Evolutionary conservation across 2,329 filamentous ascomycete species (phyloP), one percentile per base, ranked within the genome.

Genomic region (Emericellopsis cladophorae): DNA sequence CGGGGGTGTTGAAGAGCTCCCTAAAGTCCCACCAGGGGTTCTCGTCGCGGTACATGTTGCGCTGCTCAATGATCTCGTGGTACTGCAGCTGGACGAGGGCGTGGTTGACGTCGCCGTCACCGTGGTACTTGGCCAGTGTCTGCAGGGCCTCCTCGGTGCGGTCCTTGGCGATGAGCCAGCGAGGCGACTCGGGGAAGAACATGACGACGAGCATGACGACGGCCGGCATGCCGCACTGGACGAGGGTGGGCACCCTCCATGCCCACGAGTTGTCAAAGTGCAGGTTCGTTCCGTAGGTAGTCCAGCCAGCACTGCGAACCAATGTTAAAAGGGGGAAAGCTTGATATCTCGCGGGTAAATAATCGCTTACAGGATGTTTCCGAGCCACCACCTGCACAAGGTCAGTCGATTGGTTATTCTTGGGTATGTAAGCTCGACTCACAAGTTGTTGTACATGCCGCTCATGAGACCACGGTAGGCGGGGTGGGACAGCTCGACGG

Each of bases 131-230:
- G 15, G 69, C 66, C 44, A 82, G 64, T 15, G 74, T 68, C 9
- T 65, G 62, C 12, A 71, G 59, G 1, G 74, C 75, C 46, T 79
- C 65, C 18, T 77, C 72, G 11, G 66, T 59, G 22, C 72, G 66
- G 45, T 75, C 69, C 45, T 79, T 66, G 57, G 24, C 64, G 43
- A 72, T 67, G 2, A 82, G 65, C 67, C 71, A 79, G 6, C 77
- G 62, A 0, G 76, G 78, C 2, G 73, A 76, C 48, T 83, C 79
- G 2, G 78, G 79, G 53, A 81, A 75, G 57, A 79, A 73, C 65
- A 72, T 73, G 31, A 79, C 66, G 4, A 62, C 54, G 43, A 79
- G 62, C 2, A 81, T 65, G 2, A 70, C 40, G 7, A 81, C 50
- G 2, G 79, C 62, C 33, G 76, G 74, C n/a, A 79, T 60, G 40